These are phyloP conservation scores for Chaetomidium leptoderma DNA, from an alignment of 495 filamentous ascomycete species.

Conservation along the genomic window DNA sequence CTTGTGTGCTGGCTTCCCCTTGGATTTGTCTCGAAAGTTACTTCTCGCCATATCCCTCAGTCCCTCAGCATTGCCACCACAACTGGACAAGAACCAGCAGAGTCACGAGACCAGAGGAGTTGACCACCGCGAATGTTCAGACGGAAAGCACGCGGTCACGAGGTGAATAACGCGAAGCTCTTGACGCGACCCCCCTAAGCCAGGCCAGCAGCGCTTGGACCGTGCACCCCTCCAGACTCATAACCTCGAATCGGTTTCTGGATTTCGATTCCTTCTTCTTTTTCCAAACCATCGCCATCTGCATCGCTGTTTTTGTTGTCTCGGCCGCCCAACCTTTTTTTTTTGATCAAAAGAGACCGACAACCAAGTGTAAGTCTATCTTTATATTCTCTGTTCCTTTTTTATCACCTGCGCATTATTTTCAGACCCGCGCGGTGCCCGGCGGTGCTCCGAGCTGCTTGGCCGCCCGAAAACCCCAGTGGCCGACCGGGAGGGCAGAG, in stretches of 20 bases:
- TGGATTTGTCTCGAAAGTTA: too few relatives aligned
- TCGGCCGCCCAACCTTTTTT: neutral
- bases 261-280: neutral
- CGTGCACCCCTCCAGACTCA: neutral
- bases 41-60: too few relatives aligned
- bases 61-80: neutral
- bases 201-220: neutral
- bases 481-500: neutral
- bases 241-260: neutral
- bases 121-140: neutral
- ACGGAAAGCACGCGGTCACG: neutral
- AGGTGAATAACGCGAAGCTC: neutral
- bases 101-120: neutral
- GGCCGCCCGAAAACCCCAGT: neutral
- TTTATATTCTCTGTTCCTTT: neutral
- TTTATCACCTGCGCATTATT: neutral
- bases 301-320: neutral
- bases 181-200: neutral
- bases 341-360: neutral
- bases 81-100: too few relatives aligned
- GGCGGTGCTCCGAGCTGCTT: neutral
- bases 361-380: slow-evolving; percentile 5
- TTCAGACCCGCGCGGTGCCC: neutral
- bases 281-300: neutral
- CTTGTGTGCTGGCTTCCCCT: too few relatives aligned